These are phyloP conservation scores for Ophiosphaerella herpotricha DNA, from an alignment of 2,329 filamentous ascomycete genomes.

Conservation along the genomic window DNA sequence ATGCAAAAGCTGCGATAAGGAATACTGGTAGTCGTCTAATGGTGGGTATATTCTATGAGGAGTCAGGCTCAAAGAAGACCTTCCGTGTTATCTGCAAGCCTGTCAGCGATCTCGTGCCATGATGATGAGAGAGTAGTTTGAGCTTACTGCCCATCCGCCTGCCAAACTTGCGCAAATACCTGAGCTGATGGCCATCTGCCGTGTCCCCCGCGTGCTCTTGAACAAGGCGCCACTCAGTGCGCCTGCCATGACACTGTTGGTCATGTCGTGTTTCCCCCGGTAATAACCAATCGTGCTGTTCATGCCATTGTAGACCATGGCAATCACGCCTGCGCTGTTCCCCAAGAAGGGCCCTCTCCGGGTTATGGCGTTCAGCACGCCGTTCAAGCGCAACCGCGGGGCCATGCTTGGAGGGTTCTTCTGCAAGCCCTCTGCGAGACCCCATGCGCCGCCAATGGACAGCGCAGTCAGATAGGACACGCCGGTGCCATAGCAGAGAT, in stretches of 20 bases:
- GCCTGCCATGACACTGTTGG: conserved; percentile 86
- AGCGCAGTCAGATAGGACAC: conserved; percentile 91
- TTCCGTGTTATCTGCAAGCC: conserved; percentile 27
- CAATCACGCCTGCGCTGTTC: conserved; percentile 93
- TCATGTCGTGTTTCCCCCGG: conserved; percentile 64
- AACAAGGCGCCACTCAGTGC: conserved; percentile 90
- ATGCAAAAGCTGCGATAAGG: not conserved
- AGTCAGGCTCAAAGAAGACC: conserved; percentile 33
- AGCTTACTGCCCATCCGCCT: conserved; percentile 79
- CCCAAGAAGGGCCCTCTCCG: conserved; percentile 91
- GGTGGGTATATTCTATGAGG: not conserved
- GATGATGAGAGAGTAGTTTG: not conserved
- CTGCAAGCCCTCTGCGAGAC: conserved; percentile 84
- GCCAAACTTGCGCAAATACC: conserved; percentile 86
- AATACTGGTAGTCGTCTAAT: not conserved
- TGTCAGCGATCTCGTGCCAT: conserved; percentile 5
- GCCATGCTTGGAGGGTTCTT: conserved; percentile 71
- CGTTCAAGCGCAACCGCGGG: conserved; percentile 91
- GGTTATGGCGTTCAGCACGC: conserved; percentile 91
- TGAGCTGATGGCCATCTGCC: conserved; percentile 93
- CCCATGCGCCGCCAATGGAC: conserved; percentile 86
- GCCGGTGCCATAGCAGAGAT: conserved; percentile 96
- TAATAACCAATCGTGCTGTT: conserved; percentile 49
- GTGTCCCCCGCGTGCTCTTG: conserved; percentile 88
- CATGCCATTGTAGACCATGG: conserved; percentile 90